These are phyloP conservation scores for Sophora flavescens DNA, from an alignment of 306 rosid species.

Conservation along the genomic window DNA sequence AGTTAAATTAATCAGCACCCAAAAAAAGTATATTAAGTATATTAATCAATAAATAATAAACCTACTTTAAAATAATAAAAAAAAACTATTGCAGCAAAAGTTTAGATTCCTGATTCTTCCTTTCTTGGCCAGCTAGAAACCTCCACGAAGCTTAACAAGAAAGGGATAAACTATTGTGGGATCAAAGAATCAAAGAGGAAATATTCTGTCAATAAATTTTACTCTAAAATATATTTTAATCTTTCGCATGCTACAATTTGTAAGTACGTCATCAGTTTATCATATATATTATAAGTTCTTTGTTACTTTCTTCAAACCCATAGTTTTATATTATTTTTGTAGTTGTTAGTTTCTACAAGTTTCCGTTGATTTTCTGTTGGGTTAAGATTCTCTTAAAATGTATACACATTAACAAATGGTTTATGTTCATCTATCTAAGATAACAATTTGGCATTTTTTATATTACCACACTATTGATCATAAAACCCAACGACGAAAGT, in stretches of 20 bases:
- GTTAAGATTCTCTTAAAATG: not conserved
- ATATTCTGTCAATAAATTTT: slow-evolving; percentile 10
- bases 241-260: slow-evolving; percentile 3
- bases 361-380: not conserved
- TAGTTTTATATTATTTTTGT: not conserved
- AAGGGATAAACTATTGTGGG: slow-evolving; percentile 20
- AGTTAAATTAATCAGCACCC: not conserved
- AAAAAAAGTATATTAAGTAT: too few species aligned
- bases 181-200: slow-evolving; percentile 29
- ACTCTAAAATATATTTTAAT: slow-evolving; percentile 34
- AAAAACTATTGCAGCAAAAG: not conserved
- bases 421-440: not conserved
- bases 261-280: not conserved
- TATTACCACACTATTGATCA: too few species aligned
- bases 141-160: not conserved
- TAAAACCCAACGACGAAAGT: too few species aligned
- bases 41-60: not conserved
- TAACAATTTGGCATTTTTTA: too few species aligned
- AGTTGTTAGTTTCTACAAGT: not conserved
- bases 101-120: slow-evolving; percentile 9
- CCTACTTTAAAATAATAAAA: too few species aligned
- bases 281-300: not conserved
- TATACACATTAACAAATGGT: not conserved
- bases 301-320: not conserved
- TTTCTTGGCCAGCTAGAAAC: slow-evolving; percentile 14